Conservation (phyloP, 116 monocot genomes). For the Trichopus zeylanicus region DNA sequence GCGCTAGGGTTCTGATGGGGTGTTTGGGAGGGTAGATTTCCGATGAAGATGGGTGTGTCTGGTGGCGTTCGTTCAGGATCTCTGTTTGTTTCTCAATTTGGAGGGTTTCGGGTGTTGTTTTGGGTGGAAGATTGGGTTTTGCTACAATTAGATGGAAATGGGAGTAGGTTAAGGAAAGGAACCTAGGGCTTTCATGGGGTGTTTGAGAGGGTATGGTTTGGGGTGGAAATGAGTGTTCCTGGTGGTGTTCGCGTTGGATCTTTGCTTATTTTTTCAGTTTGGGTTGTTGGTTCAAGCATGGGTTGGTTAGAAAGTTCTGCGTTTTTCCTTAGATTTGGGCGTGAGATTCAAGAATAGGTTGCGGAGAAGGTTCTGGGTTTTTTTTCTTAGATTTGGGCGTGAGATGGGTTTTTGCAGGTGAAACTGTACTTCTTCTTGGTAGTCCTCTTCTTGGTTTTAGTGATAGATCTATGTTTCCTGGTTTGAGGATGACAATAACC, state of each 20-base stretch:
- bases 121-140: too few species aligned
- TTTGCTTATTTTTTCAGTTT: neutral
- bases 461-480: neutral
- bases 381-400: neutral
- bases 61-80: too few species aligned
- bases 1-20: too few species aligned
- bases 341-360: neutral
- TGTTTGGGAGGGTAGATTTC: too few species aligned
- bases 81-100: too few species aligned
- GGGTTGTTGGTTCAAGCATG: neutral
- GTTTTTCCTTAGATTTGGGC: neutral
- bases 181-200: too few species aligned
- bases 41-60: too few species aligned
- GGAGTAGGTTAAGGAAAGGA: too few species aligned
- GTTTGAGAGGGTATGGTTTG: neutral
- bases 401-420: neutral
- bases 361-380: neutral
- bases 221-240: neutral
- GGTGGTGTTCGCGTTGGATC: neutral
- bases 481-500: neutral
- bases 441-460: too few species aligned
- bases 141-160: too few species aligned
- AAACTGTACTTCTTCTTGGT: neutral
- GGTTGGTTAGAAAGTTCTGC: neutral
- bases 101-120: too few species aligned